Conservation (phyloP, 1,284 basidiomycete genomes). For the Ganoderma multipileum region DNA sequence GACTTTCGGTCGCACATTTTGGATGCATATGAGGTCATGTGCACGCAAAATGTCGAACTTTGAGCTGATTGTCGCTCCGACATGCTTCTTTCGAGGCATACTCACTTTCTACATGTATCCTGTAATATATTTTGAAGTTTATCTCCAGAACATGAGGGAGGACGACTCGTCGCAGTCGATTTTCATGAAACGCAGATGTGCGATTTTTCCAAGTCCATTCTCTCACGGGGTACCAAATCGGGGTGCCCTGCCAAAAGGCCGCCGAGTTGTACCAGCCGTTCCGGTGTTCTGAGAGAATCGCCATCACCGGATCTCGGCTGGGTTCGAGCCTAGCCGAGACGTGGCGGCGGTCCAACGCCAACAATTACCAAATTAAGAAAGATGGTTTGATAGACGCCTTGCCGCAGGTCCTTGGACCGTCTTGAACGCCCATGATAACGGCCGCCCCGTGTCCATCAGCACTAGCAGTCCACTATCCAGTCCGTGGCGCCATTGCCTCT, state of each 20-base stretch:
- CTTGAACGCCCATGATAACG: no score
- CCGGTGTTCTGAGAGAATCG: background rate
- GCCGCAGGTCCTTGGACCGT: background rate
- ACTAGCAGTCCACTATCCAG: background rate
- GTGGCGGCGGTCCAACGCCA: background rate
- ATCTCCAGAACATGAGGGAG: no score
- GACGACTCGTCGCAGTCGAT: no score
- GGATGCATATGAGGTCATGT: no score
- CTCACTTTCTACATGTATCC: no score
- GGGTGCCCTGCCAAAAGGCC: background rate
- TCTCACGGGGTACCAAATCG: background rate
- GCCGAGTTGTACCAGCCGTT: background rate
- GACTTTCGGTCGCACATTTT: no score
- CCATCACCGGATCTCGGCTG: conserved; percentile 1
- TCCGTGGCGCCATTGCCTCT: background rate
- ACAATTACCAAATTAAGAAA: background rate
- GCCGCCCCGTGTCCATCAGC: background rate
- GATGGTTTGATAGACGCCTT: conserved; percentile 2
- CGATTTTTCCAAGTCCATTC: background rate
- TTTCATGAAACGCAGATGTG: background rate
- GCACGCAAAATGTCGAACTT: no score
- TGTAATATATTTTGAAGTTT: no score
- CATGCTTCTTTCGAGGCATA: no score
- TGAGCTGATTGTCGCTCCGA: no score
- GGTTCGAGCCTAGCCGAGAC: background rate